Percentiles rank a stretch among this genome's conserved stretches.
Evolutionary conservation across 2,329 filamentous ascomycete genomes (phyloP).

Genomic region (Hymenotorrendiella dingleyae): DNA sequence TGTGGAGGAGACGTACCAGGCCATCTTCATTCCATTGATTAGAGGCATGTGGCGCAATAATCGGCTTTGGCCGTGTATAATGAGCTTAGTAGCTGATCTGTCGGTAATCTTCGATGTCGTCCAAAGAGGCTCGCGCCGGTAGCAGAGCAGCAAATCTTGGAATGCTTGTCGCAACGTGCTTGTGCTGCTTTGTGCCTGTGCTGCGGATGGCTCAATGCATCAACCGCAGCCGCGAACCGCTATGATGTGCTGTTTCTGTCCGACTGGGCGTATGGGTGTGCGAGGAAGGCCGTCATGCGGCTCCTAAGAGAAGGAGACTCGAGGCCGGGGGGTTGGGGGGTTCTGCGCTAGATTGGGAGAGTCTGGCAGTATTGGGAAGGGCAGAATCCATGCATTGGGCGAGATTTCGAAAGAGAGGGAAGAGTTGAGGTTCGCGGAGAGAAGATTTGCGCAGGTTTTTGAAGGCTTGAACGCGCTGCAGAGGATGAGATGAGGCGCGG

Average conservation of each 20-base stretch:
- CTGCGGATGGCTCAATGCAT: conserved; percentile 10
- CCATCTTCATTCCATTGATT: conserved; percentile 67
- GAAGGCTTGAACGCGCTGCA: conserved; percentile 1
- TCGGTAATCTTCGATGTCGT: conserved; percentile 15
- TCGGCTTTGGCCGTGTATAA: conserved; percentile 8
- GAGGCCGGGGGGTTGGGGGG: conserved; percentile 10
- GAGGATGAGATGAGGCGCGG: too few species aligned
- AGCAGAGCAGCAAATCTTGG: too few species aligned
- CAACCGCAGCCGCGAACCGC: conserved; percentile 11
- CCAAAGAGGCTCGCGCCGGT: conserved; percentile 18
- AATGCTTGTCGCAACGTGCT: conserved; percentile 12
- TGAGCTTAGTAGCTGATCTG: conserved; percentile 6
- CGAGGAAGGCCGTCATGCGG: neutral
- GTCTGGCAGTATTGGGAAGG: neutral
- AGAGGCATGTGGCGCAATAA: conserved; percentile 50
- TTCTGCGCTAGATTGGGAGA: neutral
- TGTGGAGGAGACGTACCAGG: conserved; percentile 50
- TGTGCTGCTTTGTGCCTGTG: conserved; percentile 3
- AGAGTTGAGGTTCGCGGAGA: conserved; percentile 1
- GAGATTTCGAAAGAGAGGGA: conserved; percentile 1
- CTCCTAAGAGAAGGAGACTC: conserved; percentile 7
- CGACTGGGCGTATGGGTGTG: conserved; percentile 7
- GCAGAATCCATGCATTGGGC: conserved; percentile 7
- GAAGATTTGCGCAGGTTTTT: conserved; percentile 24
- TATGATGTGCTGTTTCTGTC: conserved; percentile 8